phyloP scores from a whole-genome alignment of 2,329 filamentous ascomycete species.

The Xylariaceae sp. region DNA sequence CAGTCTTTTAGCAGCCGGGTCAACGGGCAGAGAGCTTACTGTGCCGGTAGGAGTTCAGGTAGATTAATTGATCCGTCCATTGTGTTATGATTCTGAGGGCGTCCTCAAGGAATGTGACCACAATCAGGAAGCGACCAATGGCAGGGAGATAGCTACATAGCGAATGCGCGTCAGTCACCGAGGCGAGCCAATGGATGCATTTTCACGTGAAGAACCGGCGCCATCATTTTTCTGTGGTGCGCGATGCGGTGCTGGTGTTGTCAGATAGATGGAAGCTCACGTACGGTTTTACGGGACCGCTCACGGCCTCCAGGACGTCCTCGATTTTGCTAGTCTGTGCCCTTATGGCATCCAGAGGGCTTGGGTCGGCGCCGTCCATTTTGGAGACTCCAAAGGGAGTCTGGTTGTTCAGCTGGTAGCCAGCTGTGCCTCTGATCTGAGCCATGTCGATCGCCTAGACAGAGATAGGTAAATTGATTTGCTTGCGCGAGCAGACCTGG shows the following conservation, averaged over 20 bases:
- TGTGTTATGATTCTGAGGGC: slow-evolving; percentile 93
- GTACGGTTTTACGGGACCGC: slow-evolving; percentile 93
- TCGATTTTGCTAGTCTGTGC: slow-evolving; percentile 98
- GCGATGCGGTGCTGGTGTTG: background rate
- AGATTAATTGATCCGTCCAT: slow-evolving; percentile 91
- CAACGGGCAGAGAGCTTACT: slow-evolving; percentile 53
- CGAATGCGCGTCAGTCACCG: slow-evolving; percentile 23
- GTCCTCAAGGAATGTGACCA: slow-evolving; percentile 97
- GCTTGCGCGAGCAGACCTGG: slow-evolving; percentile 24
- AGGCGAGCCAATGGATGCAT: background rate
- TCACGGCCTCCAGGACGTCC: slow-evolving; percentile 78
- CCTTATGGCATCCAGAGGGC: slow-evolving; percentile 80
- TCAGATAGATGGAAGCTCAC: slow-evolving; percentile 35
- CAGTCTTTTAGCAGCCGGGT: background rate
- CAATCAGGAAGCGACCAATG: slow-evolving; percentile 94
- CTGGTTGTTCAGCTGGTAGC: slow-evolving; percentile 76
- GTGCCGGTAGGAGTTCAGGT: slow-evolving; percentile 85
- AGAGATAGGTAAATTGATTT: background rate
- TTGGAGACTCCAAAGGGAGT: slow-evolving; percentile 63
- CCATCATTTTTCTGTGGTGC: background rate
- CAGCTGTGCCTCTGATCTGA: slow-evolving; percentile 60
- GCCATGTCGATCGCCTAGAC: slow-evolving; percentile 33
- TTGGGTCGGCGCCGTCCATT: slow-evolving; percentile 62
- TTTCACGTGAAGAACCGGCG: slow-evolving; percentile 1
- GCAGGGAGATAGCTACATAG: slow-evolving; percentile 75